Percentiles rank a stretch among this genome's conserved stretches.
phyloP scores from a whole-genome alignment of 768 basidiomycete genomes.

The Hebeloma cylindrosporum region DNA sequence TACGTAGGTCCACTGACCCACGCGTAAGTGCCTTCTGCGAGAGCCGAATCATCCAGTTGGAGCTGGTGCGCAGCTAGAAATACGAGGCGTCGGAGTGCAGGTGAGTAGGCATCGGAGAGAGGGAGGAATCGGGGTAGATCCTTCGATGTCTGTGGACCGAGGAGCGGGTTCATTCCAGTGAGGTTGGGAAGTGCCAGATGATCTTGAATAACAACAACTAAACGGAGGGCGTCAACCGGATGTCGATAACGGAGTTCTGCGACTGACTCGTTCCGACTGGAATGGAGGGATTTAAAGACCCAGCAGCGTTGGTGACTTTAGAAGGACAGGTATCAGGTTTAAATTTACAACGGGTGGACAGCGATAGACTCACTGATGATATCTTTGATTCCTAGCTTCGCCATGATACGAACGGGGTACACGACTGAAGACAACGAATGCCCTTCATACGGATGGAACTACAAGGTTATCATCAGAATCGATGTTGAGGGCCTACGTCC shows the following conservation, averaged over 20 bases:
- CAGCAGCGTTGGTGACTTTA: conserved; percentile 91
- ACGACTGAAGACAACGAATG: conserved; percentile 66
- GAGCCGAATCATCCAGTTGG: conserved; percentile 47
- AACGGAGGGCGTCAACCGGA: conserved; percentile 13
- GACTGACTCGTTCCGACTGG: conserved; percentile 78
- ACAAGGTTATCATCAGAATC: conserved; percentile 10
- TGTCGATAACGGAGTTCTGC: neutral
- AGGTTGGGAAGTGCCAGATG: conserved; percentile 81
- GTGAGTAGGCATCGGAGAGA: conserved; percentile 81
- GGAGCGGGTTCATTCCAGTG: conserved; percentile 74
- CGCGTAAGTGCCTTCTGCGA: conserved; percentile 83
- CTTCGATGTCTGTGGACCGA: conserved; percentile 65
- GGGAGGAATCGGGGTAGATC: conserved; percentile 77
- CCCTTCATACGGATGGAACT: conserved; percentile 91
- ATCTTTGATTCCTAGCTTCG: conserved; percentile 69
- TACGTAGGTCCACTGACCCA: conserved; percentile 93
- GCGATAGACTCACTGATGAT: conserved; percentile 61
- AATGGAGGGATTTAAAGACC: conserved; percentile 71
- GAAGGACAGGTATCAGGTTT: neutral
- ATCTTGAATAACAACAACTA: conserved; percentile 83
- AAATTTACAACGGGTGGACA: neutral
- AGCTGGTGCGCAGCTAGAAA: conserved; percentile 74
- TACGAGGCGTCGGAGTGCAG: conserved; percentile 62
- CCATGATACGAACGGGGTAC: conserved; percentile 80
- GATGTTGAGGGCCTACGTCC: neutral